Evolutionary conservation across 306 rosid species (phyloP).

Genomic region (Prunus fruticosa): DNA sequence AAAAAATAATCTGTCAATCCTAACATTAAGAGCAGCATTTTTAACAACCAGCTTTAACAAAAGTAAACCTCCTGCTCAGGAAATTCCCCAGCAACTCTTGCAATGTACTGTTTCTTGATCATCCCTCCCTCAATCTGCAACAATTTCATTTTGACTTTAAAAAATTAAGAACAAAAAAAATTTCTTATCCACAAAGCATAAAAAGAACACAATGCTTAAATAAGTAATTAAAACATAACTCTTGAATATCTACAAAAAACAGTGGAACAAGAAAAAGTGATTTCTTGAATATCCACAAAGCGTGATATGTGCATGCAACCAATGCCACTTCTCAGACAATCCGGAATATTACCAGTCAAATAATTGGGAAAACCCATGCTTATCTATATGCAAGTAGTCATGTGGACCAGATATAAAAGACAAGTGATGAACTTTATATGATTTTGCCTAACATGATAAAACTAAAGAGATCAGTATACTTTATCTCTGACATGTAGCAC

Average conservation of each 20-base stretch:
- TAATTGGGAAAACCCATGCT: neutral
- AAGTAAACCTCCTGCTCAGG: slow-evolving; percentile 60
- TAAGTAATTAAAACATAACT: neutral
- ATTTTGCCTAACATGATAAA: neutral
- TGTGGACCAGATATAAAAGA: neutral
- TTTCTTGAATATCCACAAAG: neutral
- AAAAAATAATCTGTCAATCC: slow-evolving; percentile 13
- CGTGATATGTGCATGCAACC: neutral
- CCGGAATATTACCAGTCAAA: slow-evolving; percentile 1
- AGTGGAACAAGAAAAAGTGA: neutral
- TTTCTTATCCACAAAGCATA: neutral
- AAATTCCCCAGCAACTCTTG: slow-evolving; percentile 73
- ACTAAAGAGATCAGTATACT: neutral
- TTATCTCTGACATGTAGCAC: neutral
- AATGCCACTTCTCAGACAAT: neutral
- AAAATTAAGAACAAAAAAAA: neutral
- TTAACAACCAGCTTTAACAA: slow-evolving; percentile 26
- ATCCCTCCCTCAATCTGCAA: slow-evolving; percentile 84
- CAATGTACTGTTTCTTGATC: slow-evolving; percentile 77
- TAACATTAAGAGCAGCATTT: neutral
- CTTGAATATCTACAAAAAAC: neutral
- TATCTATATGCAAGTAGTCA: neutral
- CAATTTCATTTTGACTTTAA: slow-evolving; percentile 2
- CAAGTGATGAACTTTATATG: neutral
- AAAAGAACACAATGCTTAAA: neutral